Evolutionary conservation across 2,329 filamentous ascomycete genomes (phyloP), one percentile per base, ranked within the genome.

Genomic region (Colletotrichum echinochloae): DNA sequence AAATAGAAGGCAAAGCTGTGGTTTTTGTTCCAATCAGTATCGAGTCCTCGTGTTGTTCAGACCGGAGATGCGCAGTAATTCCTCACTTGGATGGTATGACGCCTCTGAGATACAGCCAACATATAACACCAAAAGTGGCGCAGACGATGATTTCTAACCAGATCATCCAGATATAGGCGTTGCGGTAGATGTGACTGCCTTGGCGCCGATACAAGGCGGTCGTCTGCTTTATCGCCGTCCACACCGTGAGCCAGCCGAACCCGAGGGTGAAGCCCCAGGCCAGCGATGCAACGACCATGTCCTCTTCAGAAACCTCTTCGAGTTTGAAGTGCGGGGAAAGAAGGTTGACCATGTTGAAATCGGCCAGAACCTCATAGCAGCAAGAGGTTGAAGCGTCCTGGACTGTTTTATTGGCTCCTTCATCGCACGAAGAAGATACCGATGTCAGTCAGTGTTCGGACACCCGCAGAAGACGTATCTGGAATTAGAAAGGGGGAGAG

Each of bases 81-180:
- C 26, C 65, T 56, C 28, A 69, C 62, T 59, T 69, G 6, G 74
- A 74, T 3, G 64, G 69, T 51, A 76, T 74, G 9, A 72, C 33
- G 26, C 63, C 60, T 3, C 48, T 66, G 14, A 76, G 56, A 65
- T 75, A 66, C 14, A 76, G 35, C 52, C 72, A 76, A 54, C 75
- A 76, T 23, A 85, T 78, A 30, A 84, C 70, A 7, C 78, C 80
- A 76, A 86, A 85, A 11, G 78, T 72, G 14, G 83, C 76, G 14
- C 81, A 85, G 4, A 82, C 81, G 1, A 78, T 2, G 4, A 86
- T 78, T 73, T 86, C 84, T 35, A 81, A 61, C 84, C 84, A 86
- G 64, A 86, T 81, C 81, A 86, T 81, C 78, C 81, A 83, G 0
- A 86, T 78, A 69, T 85, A 85, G 1, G 79, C 76, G 70, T 83